Evolutionary conservation across 495 filamentous ascomycete species (phyloP).

Genomic region (Aspergillus nanangensis): DNA sequence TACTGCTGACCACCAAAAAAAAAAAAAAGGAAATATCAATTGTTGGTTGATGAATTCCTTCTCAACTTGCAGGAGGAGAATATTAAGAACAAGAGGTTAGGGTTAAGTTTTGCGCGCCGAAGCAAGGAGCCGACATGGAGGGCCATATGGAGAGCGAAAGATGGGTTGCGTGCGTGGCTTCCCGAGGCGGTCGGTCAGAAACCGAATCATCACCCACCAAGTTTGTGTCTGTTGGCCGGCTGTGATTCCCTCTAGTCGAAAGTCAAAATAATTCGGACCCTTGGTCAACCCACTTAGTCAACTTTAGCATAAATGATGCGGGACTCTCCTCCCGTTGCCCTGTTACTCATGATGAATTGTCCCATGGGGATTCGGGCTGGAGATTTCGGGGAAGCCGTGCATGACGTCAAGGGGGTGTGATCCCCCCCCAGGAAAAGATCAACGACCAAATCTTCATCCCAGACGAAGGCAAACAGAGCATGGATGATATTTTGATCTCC

Average conservation of each 20-base stretch:
- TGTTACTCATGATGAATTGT: background rate
- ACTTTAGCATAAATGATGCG: no score
- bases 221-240: background rate
- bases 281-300: background rate
- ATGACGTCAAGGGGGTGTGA: conserved; percentile 10
- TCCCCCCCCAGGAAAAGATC: no score
- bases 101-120: conserved; percentile 1
- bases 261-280: background rate
- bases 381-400: conserved; percentile 8
- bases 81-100: background rate
- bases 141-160: background rate
- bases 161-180: background rate
- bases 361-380: conserved; percentile 2
- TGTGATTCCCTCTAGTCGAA: background rate
- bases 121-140: conserved; percentile 2
- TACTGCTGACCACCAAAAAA: no score
- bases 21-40: no score
- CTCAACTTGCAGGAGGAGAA: no score
- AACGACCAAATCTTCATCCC: no score
- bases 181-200: conserved; percentile 1
- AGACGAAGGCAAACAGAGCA: no score
- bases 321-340: background rate
- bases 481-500: no score
- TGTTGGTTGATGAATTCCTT: no score
- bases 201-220: background rate